Evolutionary conservation across 1,284 basidiomycete species (phyloP).

Genomic region (Inonotus hispidus): DNA sequence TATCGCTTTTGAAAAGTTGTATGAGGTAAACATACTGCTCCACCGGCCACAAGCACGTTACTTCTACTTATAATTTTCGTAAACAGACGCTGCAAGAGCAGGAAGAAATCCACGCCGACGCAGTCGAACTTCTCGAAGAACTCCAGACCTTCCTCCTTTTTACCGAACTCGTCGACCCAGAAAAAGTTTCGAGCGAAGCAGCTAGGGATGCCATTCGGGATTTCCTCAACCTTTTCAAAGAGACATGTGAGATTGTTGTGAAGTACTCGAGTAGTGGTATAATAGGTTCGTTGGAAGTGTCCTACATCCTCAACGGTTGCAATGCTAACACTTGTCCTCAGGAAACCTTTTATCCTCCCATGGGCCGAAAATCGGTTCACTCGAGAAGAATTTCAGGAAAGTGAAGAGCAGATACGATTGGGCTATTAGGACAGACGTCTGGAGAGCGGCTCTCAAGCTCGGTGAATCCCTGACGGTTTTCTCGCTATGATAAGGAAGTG

Average conservation of each 20-base stretch:
- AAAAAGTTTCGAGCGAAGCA: background rate
- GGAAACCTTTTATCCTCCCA: background rate
- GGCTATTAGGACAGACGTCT: background rate
- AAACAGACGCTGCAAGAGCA: background rate
- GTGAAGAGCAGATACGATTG: slow-evolving; percentile 3
- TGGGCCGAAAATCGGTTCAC: background rate
- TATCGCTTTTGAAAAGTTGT: background rate
- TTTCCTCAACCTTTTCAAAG: background rate
- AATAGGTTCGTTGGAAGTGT: background rate
- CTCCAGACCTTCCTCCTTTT: background rate
- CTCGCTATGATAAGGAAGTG: background rate
- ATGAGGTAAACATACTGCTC: background rate
- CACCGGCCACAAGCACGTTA: background rate
- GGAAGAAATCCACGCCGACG: background rate
- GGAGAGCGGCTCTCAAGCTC: background rate
- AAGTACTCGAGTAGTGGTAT: background rate
- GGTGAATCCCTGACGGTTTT: background rate
- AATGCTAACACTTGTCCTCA: background rate
- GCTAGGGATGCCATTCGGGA: background rate
- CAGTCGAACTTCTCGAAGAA: background rate
- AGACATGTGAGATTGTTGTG: background rate
- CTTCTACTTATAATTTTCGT: background rate
- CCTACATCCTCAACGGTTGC: background rate
- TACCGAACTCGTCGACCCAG: background rate
- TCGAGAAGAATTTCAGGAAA: background rate